phyloP scores from a whole-genome alignment of 169 alveolate species.

The Miamiensis avidus region DNA sequence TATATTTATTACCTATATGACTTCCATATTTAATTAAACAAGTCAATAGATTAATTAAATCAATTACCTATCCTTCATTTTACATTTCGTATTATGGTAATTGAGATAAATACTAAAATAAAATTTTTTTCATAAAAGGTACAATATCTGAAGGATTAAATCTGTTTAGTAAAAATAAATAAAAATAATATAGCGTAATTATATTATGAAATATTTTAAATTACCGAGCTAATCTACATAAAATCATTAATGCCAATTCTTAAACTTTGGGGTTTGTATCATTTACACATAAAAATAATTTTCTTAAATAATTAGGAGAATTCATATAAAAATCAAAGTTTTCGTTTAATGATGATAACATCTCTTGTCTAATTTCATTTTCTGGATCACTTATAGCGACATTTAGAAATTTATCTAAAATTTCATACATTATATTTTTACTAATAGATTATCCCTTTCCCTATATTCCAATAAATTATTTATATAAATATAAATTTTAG shows the following conservation, averaged over 20 bases:
- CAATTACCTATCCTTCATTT: constrained; percentile 20
- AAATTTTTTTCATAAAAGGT: constrained; percentile 60
- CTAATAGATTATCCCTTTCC: constrained; percentile 56
- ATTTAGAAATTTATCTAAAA: constrained; percentile 63
- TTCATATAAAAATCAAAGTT: constrained; percentile 67
- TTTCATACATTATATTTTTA: constrained; percentile 60
- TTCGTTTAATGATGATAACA: constrained; percentile 62
- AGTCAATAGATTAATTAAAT: constrained; percentile 16
- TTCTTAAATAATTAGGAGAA: constrained; percentile 53
- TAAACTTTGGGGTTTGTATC: constrained; percentile 62
- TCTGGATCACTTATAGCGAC: constrained; percentile 73
- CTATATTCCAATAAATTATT: too few species aligned
- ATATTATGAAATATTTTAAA: too few species aligned
- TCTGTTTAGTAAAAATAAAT: background rate
- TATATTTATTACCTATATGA: constrained; percentile 50
- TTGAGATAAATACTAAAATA: constrained; percentile 48
- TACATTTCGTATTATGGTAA: constrained; percentile 38
- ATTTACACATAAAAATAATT: constrained; percentile 66
- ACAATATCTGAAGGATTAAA: constrained; percentile 60
- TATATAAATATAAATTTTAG: too few species aligned
- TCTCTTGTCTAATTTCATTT: constrained; percentile 65
- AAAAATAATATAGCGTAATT: background rate
- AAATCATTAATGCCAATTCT: constrained; percentile 60
- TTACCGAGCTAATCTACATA: constrained; percentile 52
- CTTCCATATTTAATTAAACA: constrained; percentile 36